Evolutionary conservation across 2,329 filamentous ascomycete genomes (phyloP).

Genomic region (Elsinoe batatas): DNA sequence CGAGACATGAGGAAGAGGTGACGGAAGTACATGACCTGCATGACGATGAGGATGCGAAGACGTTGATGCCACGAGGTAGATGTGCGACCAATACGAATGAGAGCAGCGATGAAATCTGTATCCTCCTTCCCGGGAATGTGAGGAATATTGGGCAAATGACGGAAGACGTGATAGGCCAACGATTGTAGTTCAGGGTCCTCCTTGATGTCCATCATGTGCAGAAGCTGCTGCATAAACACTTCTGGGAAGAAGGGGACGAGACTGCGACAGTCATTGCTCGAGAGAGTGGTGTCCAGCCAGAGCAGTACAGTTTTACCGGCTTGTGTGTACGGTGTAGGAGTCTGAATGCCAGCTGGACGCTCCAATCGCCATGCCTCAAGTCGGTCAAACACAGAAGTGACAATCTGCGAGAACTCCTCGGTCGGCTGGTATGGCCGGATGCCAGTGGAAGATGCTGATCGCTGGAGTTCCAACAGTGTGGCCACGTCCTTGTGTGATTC

Average conservation of each 20-base stretch:
- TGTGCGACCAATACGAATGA: constrained; percentile 78
- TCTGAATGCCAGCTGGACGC: constrained; percentile 78
- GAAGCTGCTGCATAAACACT: constrained; percentile 78
- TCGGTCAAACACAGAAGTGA: constrained; percentile 65
- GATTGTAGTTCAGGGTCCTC: constrained; percentile 94
- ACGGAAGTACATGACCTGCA: constrained; percentile 97
- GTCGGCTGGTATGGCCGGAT: constrained; percentile 72
- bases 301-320: constrained; percentile 91
- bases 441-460: constrained; percentile 69
- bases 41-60: constrained; percentile 88
- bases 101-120: constrained; percentile 67
- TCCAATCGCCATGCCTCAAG: constrained; percentile 83
- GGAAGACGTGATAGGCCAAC: constrained; percentile 91
- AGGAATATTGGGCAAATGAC: constrained; percentile 89
- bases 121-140: constrained; percentile 73
- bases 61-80: constrained; percentile 92
- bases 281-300: constrained; percentile 87
- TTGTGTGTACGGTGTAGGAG: constrained; percentile 86
- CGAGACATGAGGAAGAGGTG: constrained; percentile 77
- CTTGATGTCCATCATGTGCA: constrained; percentile 99
- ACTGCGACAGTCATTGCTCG: constrained; percentile 85
- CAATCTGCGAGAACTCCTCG: constrained; percentile 60
- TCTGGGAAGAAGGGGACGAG: constrained; percentile 85
- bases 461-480: constrained; percentile 67
- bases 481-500: constrained; percentile 81